Conservation (phyloP, 306 rosid species). For the Citrullus amarus region DNA sequence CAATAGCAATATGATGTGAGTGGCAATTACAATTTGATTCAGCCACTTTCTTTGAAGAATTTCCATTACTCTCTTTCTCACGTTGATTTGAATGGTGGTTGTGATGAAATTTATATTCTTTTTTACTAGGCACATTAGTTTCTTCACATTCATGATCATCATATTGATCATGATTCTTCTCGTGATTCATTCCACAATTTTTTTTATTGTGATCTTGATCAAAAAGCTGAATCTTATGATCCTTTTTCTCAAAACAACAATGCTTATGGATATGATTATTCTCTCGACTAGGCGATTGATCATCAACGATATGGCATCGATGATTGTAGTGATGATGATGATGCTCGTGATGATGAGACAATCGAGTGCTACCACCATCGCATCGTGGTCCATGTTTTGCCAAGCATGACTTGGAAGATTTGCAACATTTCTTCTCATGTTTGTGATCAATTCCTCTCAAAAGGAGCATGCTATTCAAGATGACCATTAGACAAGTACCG, state of each 20-base stretch:
- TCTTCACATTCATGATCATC: not conserved
- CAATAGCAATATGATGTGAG: not conserved
- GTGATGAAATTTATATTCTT: not conserved
- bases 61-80: not conserved
- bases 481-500: constrained; percentile 78
- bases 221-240: not conserved
- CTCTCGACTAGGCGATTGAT: not conserved
- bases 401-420: not conserved
- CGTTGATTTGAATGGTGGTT: not conserved
- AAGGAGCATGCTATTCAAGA: constrained; percentile 82
- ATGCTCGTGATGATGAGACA: not conserved
- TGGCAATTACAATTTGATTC: not conserved
- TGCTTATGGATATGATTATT: constrained; percentile 19
- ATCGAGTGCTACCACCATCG: not conserved
- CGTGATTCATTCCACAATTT: not conserved
- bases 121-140: not conserved
- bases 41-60: not conserved
- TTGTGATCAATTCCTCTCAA: constrained; percentile 22
- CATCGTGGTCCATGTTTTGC: not conserved
- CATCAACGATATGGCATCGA: not conserved
- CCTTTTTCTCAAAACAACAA: constrained; percentile 24
- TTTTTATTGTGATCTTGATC: not conserved
- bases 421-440: not conserved
- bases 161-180: not conserved
- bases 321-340: not conserved